Evolutionary conservation across 228 moss, liverwort and hornwort genomes (phyloP).

Genomic region (Sphagnum fallax): DNA sequence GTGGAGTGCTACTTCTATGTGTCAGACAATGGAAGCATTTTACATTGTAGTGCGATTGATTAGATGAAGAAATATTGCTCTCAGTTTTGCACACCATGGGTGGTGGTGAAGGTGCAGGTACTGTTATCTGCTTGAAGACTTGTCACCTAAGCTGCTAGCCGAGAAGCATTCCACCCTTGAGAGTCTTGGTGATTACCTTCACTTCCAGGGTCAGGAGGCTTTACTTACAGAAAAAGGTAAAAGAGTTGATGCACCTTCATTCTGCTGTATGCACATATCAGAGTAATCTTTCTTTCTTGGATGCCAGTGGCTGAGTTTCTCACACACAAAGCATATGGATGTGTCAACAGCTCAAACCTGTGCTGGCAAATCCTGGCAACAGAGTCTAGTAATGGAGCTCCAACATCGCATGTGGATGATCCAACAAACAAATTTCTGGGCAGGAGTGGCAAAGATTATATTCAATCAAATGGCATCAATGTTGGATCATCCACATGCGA

Average conservation of each 20-base stretch:
- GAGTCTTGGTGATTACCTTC: constrained; percentile 66
- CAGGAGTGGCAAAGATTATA: background rate
- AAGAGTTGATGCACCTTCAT: background rate
- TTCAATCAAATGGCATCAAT: constrained; percentile 16
- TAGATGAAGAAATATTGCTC: too few relatives aligned
- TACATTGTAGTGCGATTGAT: too few relatives aligned
- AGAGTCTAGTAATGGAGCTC: constrained; percentile 25
- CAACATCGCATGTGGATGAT: constrained; percentile 17
- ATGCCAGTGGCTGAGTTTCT: background rate
- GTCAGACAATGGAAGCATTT: too few relatives aligned
- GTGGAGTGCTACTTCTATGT: constrained; percentile 82
- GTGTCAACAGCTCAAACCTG: constrained; percentile 64
- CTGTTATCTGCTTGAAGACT: constrained; percentile 68
- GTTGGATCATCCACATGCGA: too few relatives aligned
- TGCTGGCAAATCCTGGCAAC: constrained; percentile 46
- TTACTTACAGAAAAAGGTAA: constrained; percentile 73
- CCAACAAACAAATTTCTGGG: background rate
- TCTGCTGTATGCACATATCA: constrained; percentile 30
- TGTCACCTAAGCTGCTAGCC: constrained; percentile 60
- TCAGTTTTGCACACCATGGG: too few relatives aligned
- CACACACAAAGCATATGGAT: background rate
- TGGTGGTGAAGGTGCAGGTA: constrained; percentile 35
- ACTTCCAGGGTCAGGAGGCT: constrained; percentile 63
- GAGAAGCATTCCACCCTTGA: constrained; percentile 58
- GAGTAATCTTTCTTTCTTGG: constrained; percentile 21